A percentile compares a stretch with the other conserved stretches of the same genome.
phyloP scores from a whole-genome alignment of 2,329 filamentous ascomycete genomes.

The Apiospora koreana region DNA sequence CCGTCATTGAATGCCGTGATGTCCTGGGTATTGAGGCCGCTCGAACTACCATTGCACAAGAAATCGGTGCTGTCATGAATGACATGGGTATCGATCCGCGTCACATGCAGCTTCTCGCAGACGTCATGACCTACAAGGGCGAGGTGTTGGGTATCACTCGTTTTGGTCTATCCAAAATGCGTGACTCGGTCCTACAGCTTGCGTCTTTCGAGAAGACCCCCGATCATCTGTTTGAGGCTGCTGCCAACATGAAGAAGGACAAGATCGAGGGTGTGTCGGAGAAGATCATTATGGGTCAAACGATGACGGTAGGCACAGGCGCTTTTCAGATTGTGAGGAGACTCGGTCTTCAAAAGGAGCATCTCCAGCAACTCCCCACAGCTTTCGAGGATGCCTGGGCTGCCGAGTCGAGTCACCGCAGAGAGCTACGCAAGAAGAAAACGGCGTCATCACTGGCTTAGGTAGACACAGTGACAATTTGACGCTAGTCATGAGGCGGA shows the following conservation, averaged over 20 bases:
- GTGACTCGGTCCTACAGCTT: constrained; percentile 89
- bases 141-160: constrained; percentile 95
- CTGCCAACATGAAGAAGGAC: constrained; percentile 88
- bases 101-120: constrained; percentile 95
- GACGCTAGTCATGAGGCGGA: neutral
- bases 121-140: constrained; percentile 99
- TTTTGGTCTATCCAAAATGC: constrained; percentile 94
- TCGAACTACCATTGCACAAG: constrained; percentile 80
- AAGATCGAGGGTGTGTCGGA: constrained; percentile 91
- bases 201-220: constrained; percentile 98
- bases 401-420: neutral
- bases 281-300: constrained; percentile 98
- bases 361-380: constrained; percentile 61
- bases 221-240: constrained; percentile 94
- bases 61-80: constrained; percentile 88
- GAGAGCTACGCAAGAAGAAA: constrained; percentile 1
- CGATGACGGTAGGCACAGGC: constrained; percentile 87
- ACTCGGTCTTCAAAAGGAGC: constrained; percentile 64
- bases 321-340: constrained; percentile 85
- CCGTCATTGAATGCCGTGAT: constrained; percentile 83
- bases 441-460: neutral
- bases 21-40: constrained; percentile 96
- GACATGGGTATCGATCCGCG: constrained; percentile 95
- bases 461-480: neutral
- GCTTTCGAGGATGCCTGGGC: constrained; percentile 72